These are phyloP conservation scores for Haematococcus sp. DNA, from an alignment of 139 green algal species.

Conservation along the genomic window DNA sequence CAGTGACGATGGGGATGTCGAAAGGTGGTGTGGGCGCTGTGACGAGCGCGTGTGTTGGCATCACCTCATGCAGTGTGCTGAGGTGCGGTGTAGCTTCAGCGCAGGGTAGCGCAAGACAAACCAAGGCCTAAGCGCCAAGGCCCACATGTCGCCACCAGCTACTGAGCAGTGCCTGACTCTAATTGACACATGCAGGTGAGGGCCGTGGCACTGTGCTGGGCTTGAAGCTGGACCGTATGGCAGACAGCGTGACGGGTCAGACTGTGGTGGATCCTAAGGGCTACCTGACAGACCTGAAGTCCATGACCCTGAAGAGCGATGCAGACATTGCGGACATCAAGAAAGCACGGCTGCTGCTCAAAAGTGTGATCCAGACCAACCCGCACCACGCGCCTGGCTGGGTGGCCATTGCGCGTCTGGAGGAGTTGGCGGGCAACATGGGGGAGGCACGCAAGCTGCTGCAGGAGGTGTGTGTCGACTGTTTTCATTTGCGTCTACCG, in stretches of 20 bases:
- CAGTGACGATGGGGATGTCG: not conserved
- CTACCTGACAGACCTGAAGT: slow-evolving; percentile 95
- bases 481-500: no score
- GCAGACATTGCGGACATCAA: slow-evolving; percentile 98
- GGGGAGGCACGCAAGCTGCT: slow-evolving; percentile 64
- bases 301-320: slow-evolving; percentile 56
- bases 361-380: slow-evolving; percentile 95
- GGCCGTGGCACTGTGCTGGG: slow-evolving; percentile 84
- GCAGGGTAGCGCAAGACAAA: no score
- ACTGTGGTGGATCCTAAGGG: slow-evolving; percentile 98
- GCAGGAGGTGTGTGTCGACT: slow-evolving; percentile 27
- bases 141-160: no score
- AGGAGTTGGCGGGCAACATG: slow-evolving; percentile 66
- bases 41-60: no score
- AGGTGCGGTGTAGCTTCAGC: no score
- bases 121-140: no score
- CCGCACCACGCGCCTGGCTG: slow-evolving; percentile 94
- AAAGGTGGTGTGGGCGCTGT: no score
- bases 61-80: no score
- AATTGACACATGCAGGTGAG: slow-evolving; percentile 48
- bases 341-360: slow-evolving; percentile 94
- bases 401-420: slow-evolving; percentile 68
- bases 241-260: slow-evolving; percentile 86
- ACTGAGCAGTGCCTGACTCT: not conserved
- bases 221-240: slow-evolving; percentile 94